A percentile compares a stretch with the other conserved stretches of the same genome.
These are phyloP conservation scores for Lunasporangiospora selenospora DNA, from an alignment of 192 early-diverging fungal genomes.

Conservation along the genomic window DNA sequence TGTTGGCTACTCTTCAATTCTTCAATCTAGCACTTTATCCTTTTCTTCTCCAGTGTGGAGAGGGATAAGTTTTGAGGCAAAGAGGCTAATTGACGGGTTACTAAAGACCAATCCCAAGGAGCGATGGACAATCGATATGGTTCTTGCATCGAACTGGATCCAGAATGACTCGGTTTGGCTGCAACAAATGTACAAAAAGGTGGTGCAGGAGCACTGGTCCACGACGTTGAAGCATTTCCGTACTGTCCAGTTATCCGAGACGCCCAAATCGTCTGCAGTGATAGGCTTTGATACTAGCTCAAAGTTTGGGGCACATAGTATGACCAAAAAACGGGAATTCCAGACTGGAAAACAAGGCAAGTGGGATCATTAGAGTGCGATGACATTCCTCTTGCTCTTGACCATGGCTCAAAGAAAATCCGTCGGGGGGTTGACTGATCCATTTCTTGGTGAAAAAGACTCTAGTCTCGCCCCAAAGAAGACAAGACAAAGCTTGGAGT, in stretches of 20 bases:
- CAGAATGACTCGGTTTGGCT: conserved; percentile 45
- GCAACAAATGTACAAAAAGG: conserved; percentile 49
- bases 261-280: no score
- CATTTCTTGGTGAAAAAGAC: no score
- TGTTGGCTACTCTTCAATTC: background rate
- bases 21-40: background rate
- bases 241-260: no score
- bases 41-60: conserved; percentile 59
- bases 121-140: conserved; percentile 60
- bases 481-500: no score
- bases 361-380: background rate
- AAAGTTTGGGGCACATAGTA: no score
- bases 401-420: no score
- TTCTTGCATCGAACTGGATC: conserved; percentile 65
- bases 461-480: no score
- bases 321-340: no score
- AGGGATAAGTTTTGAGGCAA: conserved; percentile 49
- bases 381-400: background rate
- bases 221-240: background rate
- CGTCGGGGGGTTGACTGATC: no score
- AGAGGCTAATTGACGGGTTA: conserved; percentile 50
- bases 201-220: conserved; percentile 14
- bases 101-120: conserved; percentile 49
- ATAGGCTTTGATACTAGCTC: no score
- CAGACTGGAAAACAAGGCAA: no score